These are phyloP conservation scores for Primulina tabacum DNA, from an alignment of 257 asterid species.

Conservation along the genomic window DNA sequence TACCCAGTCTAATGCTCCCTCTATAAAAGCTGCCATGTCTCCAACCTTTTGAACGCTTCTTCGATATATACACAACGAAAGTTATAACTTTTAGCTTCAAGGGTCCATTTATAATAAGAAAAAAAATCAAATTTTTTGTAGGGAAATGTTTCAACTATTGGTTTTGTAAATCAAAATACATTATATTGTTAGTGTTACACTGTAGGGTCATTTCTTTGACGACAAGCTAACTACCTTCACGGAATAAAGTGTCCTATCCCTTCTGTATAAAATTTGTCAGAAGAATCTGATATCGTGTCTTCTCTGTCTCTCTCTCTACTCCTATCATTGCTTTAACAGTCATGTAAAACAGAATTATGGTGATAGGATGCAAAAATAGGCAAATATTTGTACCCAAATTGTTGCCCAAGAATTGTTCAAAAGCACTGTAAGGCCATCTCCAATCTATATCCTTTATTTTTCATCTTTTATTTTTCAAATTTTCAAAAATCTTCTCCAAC, in stretches of 20 bases:
- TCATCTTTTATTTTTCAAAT: too few species aligned
- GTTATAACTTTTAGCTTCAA: not conserved
- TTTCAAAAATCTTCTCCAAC: too few species aligned
- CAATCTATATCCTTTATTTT: too few species aligned
- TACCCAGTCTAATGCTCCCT: constrained; percentile 31
- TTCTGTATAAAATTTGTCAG: constrained; percentile 34
- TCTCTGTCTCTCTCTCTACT: not conserved
- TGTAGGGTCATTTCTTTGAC: constrained; percentile 1
- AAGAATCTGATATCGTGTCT: constrained; percentile 22
- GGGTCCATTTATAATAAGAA: not conserved
- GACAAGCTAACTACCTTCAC: constrained; percentile 26
- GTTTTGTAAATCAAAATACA: not conserved
- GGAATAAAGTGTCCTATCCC: too few species aligned
- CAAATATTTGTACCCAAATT: too few species aligned
- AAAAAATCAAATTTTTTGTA: not conserved
- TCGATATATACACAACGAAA: not conserved
- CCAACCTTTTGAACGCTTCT: constrained; percentile 29
- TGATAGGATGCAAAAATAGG: too few species aligned
- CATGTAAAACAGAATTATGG: too few species aligned
- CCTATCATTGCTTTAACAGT: too few species aligned
- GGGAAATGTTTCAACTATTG: not conserved
- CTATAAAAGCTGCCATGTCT: constrained; percentile 31
- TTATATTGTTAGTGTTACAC: not conserved
- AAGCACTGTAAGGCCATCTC: too few species aligned
- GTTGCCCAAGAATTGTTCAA: too few species aligned